Percentiles rank a stretch among this genome's conserved stretches.
Conservation (phyloP, 2,329 filamentous ascomycete species). For the Mycosphaerelloides madeirae region DNA sequence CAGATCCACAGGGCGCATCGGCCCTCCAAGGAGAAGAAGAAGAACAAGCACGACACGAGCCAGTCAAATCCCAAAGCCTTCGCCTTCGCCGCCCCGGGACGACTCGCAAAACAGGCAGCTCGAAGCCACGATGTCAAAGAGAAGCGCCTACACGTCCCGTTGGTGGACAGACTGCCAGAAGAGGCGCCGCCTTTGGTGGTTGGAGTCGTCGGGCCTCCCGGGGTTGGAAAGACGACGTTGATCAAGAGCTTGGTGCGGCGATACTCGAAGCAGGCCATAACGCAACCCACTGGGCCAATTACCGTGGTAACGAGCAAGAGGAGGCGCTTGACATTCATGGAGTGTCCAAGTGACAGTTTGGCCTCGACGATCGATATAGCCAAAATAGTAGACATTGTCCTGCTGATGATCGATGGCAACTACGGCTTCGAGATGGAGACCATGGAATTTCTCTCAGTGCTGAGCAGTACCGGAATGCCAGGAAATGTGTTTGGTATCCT, state of each 20-base stretch:
- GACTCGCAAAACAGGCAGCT: slow-evolving; percentile 68
- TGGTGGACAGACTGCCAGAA: slow-evolving; percentile 91
- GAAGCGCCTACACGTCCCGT: slow-evolving; percentile 90
- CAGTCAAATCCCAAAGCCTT: slow-evolving; percentile 88
- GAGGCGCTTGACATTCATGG: slow-evolving; percentile 87
- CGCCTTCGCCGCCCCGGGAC: slow-evolving; percentile 75
- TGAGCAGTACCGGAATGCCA: slow-evolving; percentile 94
- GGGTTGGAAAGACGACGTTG: slow-evolving; percentile 89
- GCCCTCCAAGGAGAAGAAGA: slow-evolving; percentile 87
- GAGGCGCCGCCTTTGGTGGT: slow-evolving; percentile 92
- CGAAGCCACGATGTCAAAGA: slow-evolving; percentile 82
- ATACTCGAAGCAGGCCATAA: slow-evolving; percentile 92
- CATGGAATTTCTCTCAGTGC: slow-evolving; percentile 95
- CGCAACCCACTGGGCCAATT: slow-evolving; percentile 83
- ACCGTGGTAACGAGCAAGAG: slow-evolving; percentile 97
- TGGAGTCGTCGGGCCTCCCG: slow-evolving; percentile 88
- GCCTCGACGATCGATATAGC: slow-evolving; percentile 96
- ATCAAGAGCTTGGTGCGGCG: slow-evolving; percentile 90
- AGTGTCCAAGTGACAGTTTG: slow-evolving; percentile 90
- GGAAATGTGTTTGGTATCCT: slow-evolving; percentile 97
- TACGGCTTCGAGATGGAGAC: slow-evolving; percentile 99
- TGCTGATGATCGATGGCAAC: slow-evolving; percentile 98
- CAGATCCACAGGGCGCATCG: slow-evolving; percentile 83
- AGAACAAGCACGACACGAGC: slow-evolving; percentile 62
- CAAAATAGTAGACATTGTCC: slow-evolving; percentile 94